A percentile compares a stretch with the other conserved stretches of the same genome.
phyloP scores from a whole-genome alignment of 225 moss, liverwort and hornwort species.

The Straminergon stramineum region DNA sequence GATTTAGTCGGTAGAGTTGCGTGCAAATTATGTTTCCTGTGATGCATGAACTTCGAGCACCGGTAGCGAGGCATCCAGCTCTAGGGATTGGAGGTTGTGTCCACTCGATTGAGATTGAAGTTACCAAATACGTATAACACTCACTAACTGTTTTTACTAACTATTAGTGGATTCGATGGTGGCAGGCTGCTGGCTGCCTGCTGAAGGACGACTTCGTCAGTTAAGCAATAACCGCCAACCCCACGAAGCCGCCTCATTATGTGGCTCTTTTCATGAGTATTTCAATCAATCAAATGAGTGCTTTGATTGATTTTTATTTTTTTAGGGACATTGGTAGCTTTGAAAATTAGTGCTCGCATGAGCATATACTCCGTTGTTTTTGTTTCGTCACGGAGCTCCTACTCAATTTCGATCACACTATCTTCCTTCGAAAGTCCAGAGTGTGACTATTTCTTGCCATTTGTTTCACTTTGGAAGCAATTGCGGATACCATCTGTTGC shows the following conservation, averaged over 20 bases:
- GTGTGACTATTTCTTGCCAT: neutral
- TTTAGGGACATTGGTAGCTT: neutral
- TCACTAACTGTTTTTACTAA: constrained; percentile 5
- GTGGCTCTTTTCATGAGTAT: constrained; percentile 12
- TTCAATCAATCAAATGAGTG: constrained; percentile 3
- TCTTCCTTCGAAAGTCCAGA: neutral
- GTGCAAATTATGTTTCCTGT: neutral
- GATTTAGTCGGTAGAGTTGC: neutral
- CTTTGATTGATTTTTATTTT: constrained; percentile 3
- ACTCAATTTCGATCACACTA: neutral
- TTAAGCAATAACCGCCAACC: constrained; percentile 28
- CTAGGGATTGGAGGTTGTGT: neutral
- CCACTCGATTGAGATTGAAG: neutral
- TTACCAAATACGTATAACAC: neutral
- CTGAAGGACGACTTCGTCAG: constrained; percentile 25
- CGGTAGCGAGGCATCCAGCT: neutral
- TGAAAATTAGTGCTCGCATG: neutral
- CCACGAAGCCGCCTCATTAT: constrained; percentile 20
- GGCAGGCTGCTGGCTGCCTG: constrained; percentile 24
- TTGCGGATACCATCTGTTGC: neutral
- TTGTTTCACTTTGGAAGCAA: neutral
- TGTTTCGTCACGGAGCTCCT: neutral
- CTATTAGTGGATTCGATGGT: constrained; percentile 2
- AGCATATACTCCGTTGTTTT: constrained; percentile 1
- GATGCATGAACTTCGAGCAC: neutral